Base-by-base conservation (phyloP, 306 rosid species). In the Acacia confusa region DNA sequence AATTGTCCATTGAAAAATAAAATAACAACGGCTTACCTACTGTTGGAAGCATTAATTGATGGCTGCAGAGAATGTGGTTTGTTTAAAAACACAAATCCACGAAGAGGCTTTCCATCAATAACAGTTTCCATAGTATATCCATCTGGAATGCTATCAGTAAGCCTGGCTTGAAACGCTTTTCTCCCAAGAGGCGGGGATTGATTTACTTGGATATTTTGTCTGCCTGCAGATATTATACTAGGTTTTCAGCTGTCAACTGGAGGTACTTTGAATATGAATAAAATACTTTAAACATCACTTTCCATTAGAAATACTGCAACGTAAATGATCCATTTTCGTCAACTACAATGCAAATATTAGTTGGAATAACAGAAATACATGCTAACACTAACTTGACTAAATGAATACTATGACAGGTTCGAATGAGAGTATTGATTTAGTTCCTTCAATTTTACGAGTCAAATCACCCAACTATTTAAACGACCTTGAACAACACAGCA, bases 21-120 rank as follows among this genome's bases (percentile, higher is more conserved):
- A 20, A 25, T 28, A 66, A 71, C 25, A 45, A 61, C 30, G 24
- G 52, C 88, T 78, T 82, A 92, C 99, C 99, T 85, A 84, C 79
- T 86, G 78, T 79, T 83, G 72, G 87, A 77, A 75, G 81, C 83
- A 73, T 84, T 85, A 84, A 48, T 83, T 53, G 89, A 44, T 43
- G 84, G 57, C 72, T 75, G 84, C 78, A 38, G 43, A 64, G 86
- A 50, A 78, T 72, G 87, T 75, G 92, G 84, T 79, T 86, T 87
- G 91, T 84, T 89, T 78, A 88, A 53, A 84, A 95, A 91, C 79
- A 95, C 79, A 66, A 95, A 22, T 82, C 99, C 99, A 19, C 87
- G 93, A 75, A 95, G 92, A 79, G 90, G 97, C 92, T 88, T 95
- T 83, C 99, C 99, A 75, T 95, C 98, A 43, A 95, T 90, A 69